These are phyloP conservation scores for Phoma sp. DNA, from an alignment of 2,329 filamentous ascomycete species.

Conservation along the genomic window DNA sequence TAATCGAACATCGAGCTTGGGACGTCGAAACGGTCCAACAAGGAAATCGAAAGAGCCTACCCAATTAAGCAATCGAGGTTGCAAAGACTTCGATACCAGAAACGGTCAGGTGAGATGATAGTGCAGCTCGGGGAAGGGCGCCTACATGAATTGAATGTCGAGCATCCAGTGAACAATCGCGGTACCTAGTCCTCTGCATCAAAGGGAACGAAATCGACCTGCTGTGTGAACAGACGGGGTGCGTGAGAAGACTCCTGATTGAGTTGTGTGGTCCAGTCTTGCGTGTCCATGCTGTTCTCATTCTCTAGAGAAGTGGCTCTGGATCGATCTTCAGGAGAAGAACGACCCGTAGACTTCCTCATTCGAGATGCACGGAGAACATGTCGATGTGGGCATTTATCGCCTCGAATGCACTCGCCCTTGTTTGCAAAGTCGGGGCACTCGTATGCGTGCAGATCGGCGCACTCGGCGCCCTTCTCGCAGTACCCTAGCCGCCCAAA, in stretches of 20 bases:
- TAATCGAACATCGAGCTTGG: constrained; percentile 6
- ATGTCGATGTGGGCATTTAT: constrained; percentile 84
- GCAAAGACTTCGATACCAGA: constrained; percentile 18
- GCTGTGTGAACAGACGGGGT: constrained; percentile 35
- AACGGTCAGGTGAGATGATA: constrained; percentile 21
- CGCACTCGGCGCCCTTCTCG: constrained; percentile 77
- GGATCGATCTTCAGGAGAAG: constrained; percentile 20
- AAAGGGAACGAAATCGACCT: constrained; percentile 41
- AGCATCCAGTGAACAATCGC: neutral
- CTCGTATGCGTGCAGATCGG: constrained; percentile 86
- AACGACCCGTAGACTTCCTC: constrained; percentile 25
- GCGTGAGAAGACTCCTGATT: constrained; percentile 1
- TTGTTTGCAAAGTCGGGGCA: constrained; percentile 95
- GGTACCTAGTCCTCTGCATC: constrained; percentile 23
- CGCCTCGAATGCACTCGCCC: constrained; percentile 75
- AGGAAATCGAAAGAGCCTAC: constrained; percentile 27
- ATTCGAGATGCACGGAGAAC: constrained; percentile 62
- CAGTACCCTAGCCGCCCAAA: constrained; percentile 92
- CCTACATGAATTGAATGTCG: constrained; percentile 9
- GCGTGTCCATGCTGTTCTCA: constrained; percentile 1
- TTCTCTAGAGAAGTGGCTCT: constrained; percentile 18
- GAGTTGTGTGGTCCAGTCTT: constrained; percentile 1
- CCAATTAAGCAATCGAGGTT: constrained; percentile 11
- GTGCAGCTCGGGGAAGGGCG: constrained; percentile 17
- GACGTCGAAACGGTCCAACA: constrained; percentile 4